phyloP scores from a whole-genome alignment of 139 green algal genomes.

The Diplosphaera chodatii region DNA sequence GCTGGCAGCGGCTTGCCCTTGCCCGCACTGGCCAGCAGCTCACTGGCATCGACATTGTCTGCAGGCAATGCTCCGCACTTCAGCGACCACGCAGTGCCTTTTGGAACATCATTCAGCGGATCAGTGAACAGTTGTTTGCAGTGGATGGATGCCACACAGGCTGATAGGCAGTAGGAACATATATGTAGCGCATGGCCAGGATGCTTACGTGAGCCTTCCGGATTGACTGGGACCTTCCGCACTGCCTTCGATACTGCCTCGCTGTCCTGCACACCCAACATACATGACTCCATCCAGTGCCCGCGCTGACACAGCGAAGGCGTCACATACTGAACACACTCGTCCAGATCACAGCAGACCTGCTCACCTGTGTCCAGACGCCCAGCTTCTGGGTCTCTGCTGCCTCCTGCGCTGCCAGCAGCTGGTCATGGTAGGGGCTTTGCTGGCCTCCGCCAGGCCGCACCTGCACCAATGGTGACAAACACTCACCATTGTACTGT shows the following conservation, averaged over 20 bases:
- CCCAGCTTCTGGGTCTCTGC: slow-evolving; percentile 65
- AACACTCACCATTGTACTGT: too few relatives aligned
- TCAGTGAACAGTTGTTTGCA: too few relatives aligned
- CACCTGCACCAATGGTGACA: too few relatives aligned
- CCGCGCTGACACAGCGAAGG: too few relatives aligned
- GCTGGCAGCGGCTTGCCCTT: slow-evolving; percentile 70
- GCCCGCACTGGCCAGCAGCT: slow-evolving; percentile 53
- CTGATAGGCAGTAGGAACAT: too few relatives aligned
- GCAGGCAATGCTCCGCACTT: too few relatives aligned
- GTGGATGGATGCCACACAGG: too few relatives aligned
- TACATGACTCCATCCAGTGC: too few relatives aligned
- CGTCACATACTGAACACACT: too few relatives aligned
- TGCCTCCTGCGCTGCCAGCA: slow-evolving; percentile 59
- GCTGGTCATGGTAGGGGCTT: slow-evolving; percentile 75
- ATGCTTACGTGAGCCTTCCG: slow-evolving; percentile 7
- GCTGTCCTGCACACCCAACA: slow-evolving; percentile 17
- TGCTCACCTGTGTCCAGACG: slow-evolving; percentile 72
- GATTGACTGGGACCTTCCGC: slow-evolving; percentile 9
- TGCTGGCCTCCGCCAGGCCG: slow-evolving; percentile 53
- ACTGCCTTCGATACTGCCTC: slow-evolving; percentile 30
- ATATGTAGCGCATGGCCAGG: too few relatives aligned
- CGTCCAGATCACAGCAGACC: not conserved
- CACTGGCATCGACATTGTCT: slow-evolving; percentile 43
- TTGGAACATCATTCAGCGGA: too few relatives aligned
- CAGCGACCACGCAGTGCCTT: too few relatives aligned